Evolutionary conservation across 306 rosid genomes (phyloP).

Genomic region (Prunus mongolica): DNA sequence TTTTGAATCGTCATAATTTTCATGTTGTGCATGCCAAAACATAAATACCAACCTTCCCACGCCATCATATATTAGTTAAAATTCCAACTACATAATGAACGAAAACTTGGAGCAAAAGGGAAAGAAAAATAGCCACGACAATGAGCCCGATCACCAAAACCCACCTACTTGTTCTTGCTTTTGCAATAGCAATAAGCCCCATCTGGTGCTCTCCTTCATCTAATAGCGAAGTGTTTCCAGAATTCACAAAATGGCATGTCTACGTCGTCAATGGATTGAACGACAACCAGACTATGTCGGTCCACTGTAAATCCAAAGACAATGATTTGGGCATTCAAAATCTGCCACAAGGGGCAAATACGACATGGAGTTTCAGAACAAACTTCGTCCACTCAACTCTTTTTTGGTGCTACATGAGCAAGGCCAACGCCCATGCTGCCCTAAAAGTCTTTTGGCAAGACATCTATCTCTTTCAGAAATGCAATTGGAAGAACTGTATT

Average conservation of each 20-base stretch:
- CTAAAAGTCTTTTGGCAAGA: not conserved
- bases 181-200: not conserved
- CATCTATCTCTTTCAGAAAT: not conserved
- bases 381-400: not conserved
- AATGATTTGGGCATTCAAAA: constrained; percentile 8
- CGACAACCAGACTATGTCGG: not conserved
- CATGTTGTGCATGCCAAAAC: not conserved
- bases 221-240: not conserved
- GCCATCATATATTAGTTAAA: not conserved
- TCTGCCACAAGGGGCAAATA: not conserved
- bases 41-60: not conserved
- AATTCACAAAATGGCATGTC: not conserved
- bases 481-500: not conserved
- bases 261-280: not conserved
- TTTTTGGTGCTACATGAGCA: constrained; percentile 9
- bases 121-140: not conserved
- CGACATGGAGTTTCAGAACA: not conserved
- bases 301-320: constrained; percentile 21
- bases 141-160: not conserved
- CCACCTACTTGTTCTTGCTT: not conserved
- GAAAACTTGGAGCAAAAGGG: not conserved
- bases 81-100: not conserved
- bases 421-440: not conserved
- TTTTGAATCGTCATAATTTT: not conserved
- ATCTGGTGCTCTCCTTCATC: not conserved